Evolutionary conservation across 164 flowering plant genomes (phyloP), one percentile per base, ranked within the genome.

Genomic region (Paratinospora sagittata): DNA sequence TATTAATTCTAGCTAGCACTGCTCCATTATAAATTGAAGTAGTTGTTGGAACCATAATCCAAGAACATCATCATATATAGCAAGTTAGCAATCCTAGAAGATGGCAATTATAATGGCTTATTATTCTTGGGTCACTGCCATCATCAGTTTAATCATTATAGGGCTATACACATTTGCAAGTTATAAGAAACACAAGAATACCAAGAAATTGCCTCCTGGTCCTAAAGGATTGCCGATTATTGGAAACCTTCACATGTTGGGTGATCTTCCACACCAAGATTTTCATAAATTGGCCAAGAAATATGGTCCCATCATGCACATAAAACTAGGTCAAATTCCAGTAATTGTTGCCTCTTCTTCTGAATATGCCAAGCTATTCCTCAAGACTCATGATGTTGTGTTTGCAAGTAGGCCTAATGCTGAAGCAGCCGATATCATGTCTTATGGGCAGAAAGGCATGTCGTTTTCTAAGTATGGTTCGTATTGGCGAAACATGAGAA

Each of bases 201-300:
- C 4, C 4, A 30, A 30, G 2, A 30, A 30, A 30, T 30, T 76
- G 16, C 80, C 81, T 19, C 81, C 79, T 0, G 79, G 79, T 7
- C 83, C 83, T 0, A n/a, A 1, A 19, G 74, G 76, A 3, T 11
- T 78, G 0, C 83, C 83, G 0, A 62, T 81, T 13, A 33, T 78
- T 0, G 81, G 83, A 13, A 78, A 76, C 76, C 73, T 81, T 33
- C 78, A 55, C 65, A 49, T 49, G 73, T 27, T 81, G 27, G 81
- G 83, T 6, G 34, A 43, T 0, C 55, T 71, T 26, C 78, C 81
- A 17, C 79, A 81, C 61, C 75, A n/a, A 14, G 37, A 49, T 23
- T 36, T 68, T 6, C 58, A 68, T 24, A 19, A 4, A 41, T 27
- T 68, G 27, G 30, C 58, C 34, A 10, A 21, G 9, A 41, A 27